A percentile compares a stretch with the other conserved stretches of the same genome.
These are phyloP conservation scores for Phytophthora macrochlamydospora DNA, from an alignment of 352 stramenopile species.

Conservation along the genomic window DNA sequence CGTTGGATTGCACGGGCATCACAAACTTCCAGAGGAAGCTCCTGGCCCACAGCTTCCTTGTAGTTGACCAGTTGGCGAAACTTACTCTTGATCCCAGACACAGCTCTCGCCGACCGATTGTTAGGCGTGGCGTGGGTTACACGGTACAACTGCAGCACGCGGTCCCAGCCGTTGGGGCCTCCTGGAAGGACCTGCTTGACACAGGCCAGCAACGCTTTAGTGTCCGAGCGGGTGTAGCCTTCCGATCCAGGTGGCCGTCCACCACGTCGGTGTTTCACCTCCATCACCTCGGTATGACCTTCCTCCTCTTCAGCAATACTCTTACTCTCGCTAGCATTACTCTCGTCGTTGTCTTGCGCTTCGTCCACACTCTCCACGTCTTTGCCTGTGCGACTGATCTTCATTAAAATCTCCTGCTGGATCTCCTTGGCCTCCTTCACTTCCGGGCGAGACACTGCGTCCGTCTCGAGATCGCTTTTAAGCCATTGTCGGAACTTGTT, in stretches of 20 bases:
- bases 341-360: not conserved
- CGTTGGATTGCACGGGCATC: constrained; percentile 37
- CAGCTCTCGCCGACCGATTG: constrained; percentile 24
- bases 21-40: constrained; percentile 18
- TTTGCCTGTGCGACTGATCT: constrained; percentile 12
- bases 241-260: constrained; percentile 36
- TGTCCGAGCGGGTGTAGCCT: constrained; percentile 35
- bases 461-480: constrained; percentile 13
- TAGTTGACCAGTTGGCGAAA: constrained; percentile 43
- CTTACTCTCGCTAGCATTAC: not conserved
- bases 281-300: constrained; percentile 9
- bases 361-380: not conserved
- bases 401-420: constrained; percentile 27
- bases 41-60: constrained; percentile 19
- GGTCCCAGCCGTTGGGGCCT: constrained; percentile 31
- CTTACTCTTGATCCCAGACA: constrained; percentile 39
- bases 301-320: constrained; percentile 4
- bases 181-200: constrained; percentile 32
- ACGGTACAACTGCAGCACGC: constrained; percentile 39
- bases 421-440: constrained; percentile 21
- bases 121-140: constrained; percentile 31
- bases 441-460: constrained; percentile 12
- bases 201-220: constrained; percentile 25
- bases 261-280: constrained; percentile 15
- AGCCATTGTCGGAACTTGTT: constrained; percentile 38